phyloP scores from a whole-genome alignment of 2,329 filamentous ascomycete species.

The Alternaria sp. region DNA sequence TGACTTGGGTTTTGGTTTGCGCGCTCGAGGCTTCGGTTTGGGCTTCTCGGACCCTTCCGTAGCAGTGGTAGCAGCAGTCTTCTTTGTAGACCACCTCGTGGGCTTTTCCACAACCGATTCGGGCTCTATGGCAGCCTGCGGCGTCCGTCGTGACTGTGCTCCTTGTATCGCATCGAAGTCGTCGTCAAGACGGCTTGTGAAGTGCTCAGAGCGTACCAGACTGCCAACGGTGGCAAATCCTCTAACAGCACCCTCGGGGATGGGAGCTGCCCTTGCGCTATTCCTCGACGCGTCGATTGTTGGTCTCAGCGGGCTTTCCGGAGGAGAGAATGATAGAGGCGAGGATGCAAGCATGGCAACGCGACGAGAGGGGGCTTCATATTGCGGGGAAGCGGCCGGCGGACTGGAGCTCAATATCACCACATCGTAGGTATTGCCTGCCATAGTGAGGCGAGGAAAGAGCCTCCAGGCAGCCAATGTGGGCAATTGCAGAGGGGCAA shows the following conservation, averaged over 20 bases:
- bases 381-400: constrained; percentile 33
- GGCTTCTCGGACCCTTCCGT: constrained; percentile 23
- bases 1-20: constrained; percentile 39
- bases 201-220: constrained; percentile 41
- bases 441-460: constrained; percentile 31
- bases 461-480: constrained; percentile 16
- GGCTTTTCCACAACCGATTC: constrained; percentile 22
- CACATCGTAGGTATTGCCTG: constrained; percentile 34
- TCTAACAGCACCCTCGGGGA: constrained; percentile 34
- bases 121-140: constrained; percentile 1
- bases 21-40: constrained; percentile 34
- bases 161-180: constrained; percentile 11
- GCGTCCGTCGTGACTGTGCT: constrained; percentile 10
- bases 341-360: constrained; percentile 38
- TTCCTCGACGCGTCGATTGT: constrained; percentile 36
- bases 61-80: constrained; percentile 1
- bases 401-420: constrained; percentile 47
- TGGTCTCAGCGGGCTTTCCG: constrained; percentile 23
- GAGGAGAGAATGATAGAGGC: constrained; percentile 34
- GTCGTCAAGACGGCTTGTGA: constrained; percentile 29
- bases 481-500: not conserved
- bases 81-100: constrained; percentile 25
- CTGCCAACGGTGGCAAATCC: constrained; percentile 48
- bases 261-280: constrained; percentile 36
- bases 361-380: constrained; percentile 36